These are phyloP conservation scores for Phlebopus sp. DNA, from an alignment of 1,284 basidiomycete species.

Conservation along the genomic window DNA sequence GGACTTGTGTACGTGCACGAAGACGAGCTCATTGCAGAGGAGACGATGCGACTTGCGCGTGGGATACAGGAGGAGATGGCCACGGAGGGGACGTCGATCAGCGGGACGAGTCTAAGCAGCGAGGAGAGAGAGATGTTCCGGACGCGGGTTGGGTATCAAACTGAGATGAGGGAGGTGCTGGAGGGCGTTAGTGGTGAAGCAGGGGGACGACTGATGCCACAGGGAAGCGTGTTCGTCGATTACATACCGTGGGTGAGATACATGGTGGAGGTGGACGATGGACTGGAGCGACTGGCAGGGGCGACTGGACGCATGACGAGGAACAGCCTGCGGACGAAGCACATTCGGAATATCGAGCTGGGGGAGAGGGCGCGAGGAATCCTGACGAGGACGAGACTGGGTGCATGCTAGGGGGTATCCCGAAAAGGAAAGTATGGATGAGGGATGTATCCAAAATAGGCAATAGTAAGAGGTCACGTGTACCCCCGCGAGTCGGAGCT, in stretches of 20 bases:
- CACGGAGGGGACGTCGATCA: conserved; percentile 32
- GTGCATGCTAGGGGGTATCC: conserved; percentile 14
- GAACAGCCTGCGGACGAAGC: conserved; percentile 48
- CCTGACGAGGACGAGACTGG: conserved; percentile 31
- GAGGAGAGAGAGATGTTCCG: conserved; percentile 33
- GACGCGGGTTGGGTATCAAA: conserved; percentile 44
- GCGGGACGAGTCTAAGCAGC: conserved; percentile 29
- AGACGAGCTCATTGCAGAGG: conserved; percentile 48
- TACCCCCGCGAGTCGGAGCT: conserved; percentile 28
- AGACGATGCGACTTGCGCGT: conserved; percentile 46
- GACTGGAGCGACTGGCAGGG: conserved; percentile 32
- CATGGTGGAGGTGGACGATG: conserved; percentile 72
- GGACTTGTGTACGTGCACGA: conserved; percentile 35
- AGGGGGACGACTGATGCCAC: conserved; percentile 35
- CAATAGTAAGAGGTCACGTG: conserved; percentile 25
- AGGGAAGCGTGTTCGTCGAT: conserved; percentile 54
- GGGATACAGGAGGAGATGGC: conserved; percentile 35
- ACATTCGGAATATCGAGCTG: conserved; percentile 43
- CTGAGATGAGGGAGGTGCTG: conserved; percentile 42
- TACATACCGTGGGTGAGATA: conserved; percentile 68
- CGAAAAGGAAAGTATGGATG: conserved; percentile 3
- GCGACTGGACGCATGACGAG: conserved; percentile 47
- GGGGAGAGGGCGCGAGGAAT: conserved; percentile 35
- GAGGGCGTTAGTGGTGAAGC: conserved; percentile 35
- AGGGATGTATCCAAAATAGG: conserved; percentile 26